Percentiles rank a stretch among this genome's conserved stretches.
Evolutionary conservation across 2,329 filamentous ascomycete species (phyloP).

Genomic region (Pseudofabraea citricarpa): DNA sequence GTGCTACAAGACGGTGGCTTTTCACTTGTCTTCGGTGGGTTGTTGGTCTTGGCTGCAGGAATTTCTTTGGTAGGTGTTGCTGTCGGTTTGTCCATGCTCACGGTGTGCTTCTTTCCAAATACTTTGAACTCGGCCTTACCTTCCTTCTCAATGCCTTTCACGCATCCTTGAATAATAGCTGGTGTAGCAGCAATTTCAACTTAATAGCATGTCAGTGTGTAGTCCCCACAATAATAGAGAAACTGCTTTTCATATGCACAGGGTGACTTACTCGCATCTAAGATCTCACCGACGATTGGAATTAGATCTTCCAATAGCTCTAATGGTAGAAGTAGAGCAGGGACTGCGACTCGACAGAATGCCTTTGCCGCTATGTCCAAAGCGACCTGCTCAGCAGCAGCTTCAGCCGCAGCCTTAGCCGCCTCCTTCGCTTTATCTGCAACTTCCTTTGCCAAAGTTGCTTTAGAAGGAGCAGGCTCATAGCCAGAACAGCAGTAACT

Average conservation of each 20-base stretch:
- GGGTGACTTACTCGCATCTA: too few relatives aligned
- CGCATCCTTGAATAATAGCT: conserved; percentile 26
- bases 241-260: too few relatives aligned
- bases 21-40: neutral
- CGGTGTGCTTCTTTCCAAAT: conserved; percentile 24
- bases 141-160: conserved; percentile 29
- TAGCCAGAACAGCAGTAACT: conserved; percentile 29
- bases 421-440: conserved; percentile 17
- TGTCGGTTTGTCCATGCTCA: conserved; percentile 13
- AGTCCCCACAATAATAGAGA: too few relatives aligned
- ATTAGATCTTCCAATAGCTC: conserved; percentile 20
- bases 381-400: conserved; percentile 24
- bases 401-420: conserved; percentile 22
- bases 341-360: conserved; percentile 30
- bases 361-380: conserved; percentile 30
- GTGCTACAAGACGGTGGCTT: neutral
- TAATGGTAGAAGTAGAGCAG: conserved; percentile 20
- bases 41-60: neutral
- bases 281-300: conserved; percentile 16
- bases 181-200: conserved; percentile 21
- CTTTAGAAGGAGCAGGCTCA: conserved; percentile 18
- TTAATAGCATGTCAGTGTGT: too few relatives aligned
- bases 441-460: conserved; percentile 11
- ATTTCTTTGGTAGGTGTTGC: neutral
- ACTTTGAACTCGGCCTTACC: conserved; percentile 26